phyloP scores from a whole-genome alignment of 2,329 filamentous ascomycete species.

The Pestalotiopsis fici region DNA sequence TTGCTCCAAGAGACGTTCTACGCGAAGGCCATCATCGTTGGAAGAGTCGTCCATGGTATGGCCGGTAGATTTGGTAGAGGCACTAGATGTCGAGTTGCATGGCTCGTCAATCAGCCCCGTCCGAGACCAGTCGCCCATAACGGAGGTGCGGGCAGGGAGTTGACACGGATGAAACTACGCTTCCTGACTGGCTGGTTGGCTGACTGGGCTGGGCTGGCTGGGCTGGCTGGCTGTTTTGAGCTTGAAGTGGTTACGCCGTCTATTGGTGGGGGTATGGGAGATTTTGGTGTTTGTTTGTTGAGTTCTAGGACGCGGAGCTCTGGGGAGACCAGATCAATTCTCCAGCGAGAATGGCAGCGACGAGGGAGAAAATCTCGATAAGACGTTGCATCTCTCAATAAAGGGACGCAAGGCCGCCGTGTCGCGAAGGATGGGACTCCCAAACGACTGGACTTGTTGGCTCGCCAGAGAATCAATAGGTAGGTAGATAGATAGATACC shows the following conservation, averaged over 20 bases:
- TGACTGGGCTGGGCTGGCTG: not conserved
- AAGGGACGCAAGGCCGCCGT: not conserved
- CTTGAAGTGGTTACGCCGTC: not conserved
- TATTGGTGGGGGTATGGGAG: not conserved
- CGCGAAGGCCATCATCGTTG: slow-evolving; percentile 37
- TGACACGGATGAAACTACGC: not conserved
- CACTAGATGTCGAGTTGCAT: not conserved
- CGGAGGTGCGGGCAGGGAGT: not conserved
- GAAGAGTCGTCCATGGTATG: slow-evolving; percentile 25
- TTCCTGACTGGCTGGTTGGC: not conserved
- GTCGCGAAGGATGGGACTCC: not conserved
- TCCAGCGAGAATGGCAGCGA: slow-evolving; percentile 2
- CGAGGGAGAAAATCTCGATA: not conserved
- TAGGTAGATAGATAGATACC: not conserved
- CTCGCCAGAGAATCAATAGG: not conserved
- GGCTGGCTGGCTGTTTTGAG: too few relatives aligned
- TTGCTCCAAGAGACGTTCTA: slow-evolving; percentile 49
- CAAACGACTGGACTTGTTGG: not conserved
- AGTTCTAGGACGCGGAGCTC: not conserved
- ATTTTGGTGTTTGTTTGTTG: not conserved
- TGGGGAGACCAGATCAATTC: not conserved
- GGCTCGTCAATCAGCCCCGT: not conserved
- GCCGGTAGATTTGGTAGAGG: not conserved
- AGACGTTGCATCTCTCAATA: not conserved
- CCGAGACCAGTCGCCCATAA: not conserved